phyloP scores from a whole-genome alignment of 2,329 filamentous ascomycete species.

The Salinomyces thailandicus region DNA sequence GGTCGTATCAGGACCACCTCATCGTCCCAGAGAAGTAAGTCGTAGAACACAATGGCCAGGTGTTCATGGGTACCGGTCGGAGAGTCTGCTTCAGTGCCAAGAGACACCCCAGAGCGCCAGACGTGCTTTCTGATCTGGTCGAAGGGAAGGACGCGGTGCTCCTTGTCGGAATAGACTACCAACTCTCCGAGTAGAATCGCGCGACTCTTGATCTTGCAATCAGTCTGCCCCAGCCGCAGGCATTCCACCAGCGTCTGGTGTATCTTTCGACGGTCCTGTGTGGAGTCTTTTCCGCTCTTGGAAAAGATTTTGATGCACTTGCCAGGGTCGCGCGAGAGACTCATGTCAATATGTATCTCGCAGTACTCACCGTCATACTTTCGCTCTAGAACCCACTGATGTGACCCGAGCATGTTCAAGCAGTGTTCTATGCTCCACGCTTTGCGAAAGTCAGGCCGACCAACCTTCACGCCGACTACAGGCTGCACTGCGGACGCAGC shows the following conservation, averaged over 20 bases:
- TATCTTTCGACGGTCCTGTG: constrained; percentile 53
- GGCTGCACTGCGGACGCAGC: constrained; percentile 31
- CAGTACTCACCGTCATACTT: constrained; percentile 85
- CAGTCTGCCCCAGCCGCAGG: constrained; percentile 48
- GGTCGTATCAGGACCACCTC: constrained; percentile 41
- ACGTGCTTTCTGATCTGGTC: constrained; percentile 76
- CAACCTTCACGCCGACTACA: constrained; percentile 35
- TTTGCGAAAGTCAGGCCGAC: constrained; percentile 36
- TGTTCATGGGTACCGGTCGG: constrained; percentile 46
- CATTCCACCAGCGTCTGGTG: constrained; percentile 55
- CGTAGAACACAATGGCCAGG: constrained; percentile 52
- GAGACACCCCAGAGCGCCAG: constrained; percentile 56
- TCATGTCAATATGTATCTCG: constrained; percentile 70
- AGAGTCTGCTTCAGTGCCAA: constrained; percentile 60
- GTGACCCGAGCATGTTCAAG: constrained; percentile 49
- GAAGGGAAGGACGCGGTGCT: constrained; percentile 59
- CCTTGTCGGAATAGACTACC: constrained; percentile 61
- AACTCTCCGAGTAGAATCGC: constrained; percentile 82
- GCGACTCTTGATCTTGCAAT: constrained; percentile 49
- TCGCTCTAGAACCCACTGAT: constrained; percentile 61
- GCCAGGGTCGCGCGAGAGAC: constrained; percentile 30
- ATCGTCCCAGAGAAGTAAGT: constrained; percentile 48
- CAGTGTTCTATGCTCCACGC: constrained; percentile 58
- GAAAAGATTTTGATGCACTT: constrained; percentile 70
- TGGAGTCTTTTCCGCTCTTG: constrained; percentile 86